Evolutionary conservation across 2,329 filamentous ascomycete genomes (phyloP), one percentile per base, ranked within the genome.

Genomic region (Sclerotinia sclerotiorum): DNA sequence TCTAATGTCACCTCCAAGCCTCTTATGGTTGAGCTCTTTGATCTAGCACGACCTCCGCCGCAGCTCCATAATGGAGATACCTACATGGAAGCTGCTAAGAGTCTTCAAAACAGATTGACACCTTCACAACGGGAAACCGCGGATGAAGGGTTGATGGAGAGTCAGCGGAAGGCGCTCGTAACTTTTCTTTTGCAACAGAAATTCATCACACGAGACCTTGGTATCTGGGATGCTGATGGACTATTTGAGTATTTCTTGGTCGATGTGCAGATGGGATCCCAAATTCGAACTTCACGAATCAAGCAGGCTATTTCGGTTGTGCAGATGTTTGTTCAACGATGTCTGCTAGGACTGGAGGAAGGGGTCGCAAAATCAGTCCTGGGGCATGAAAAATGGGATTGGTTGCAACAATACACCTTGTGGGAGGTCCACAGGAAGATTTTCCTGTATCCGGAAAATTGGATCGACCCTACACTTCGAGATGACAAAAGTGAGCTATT

Each of bases 401-500:
- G 73, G 74, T 76, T 79, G 24, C 39, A 69, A 21, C 57, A 67
- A 32, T 75, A 78, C 35, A 48, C 54, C 1, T 32, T 76, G 0
- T 79, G 77, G 76, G 70, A 76, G 61, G 78, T 76, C 1, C 76
- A 77, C 64, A 70, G 75, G 0, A 74, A 78, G 66, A 69, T 78
- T 1, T 78, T 77, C 54, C 60, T 79, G 2, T 78, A 75, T 44
- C 78, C 77, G 0, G 78, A 80, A 71, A 79, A 78, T 63, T 80
- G 72, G 72, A 55, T 79, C 19, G 74, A 76, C 0, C 74, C 77
- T 0, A 61, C 67, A 0, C 70, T 79, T 5, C 73, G 78, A 15
- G 78, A 79, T 68, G 73, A 79, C 70, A 79, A 79, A 65, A 74
- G 68, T 4, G 32, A 65, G 7, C 15, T 74, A 13, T 79, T 74